Percentiles rank a stretch among this genome's conserved stretches.
phyloP scores from a whole-genome alignment of 495 filamentous ascomycete genomes.

The Entonaema liquescens region DNA sequence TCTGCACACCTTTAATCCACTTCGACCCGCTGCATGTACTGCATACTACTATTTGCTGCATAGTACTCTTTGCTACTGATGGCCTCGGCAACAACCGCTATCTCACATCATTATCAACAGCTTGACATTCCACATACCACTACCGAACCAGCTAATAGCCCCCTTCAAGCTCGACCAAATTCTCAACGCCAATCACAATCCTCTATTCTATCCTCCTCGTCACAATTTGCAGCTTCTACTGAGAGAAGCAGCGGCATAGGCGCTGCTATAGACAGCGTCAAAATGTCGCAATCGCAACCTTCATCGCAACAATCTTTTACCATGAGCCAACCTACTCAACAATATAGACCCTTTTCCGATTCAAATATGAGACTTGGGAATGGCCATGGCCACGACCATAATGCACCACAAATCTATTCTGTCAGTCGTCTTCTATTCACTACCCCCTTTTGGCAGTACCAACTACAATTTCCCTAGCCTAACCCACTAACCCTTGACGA shows the following conservation, averaged over 20 bases:
- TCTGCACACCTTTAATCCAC: neutral
- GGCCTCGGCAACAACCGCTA: slow-evolving; percentile 31
- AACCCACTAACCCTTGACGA: slow-evolving; percentile 29
- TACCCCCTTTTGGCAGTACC: neutral
- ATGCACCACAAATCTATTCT: slow-evolving; percentile 79
- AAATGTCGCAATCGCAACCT: slow-evolving; percentile 57
- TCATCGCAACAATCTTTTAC: slow-evolving; percentile 61
- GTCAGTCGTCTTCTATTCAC: slow-evolving; percentile 54
- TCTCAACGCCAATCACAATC: slow-evolving; percentile 27
- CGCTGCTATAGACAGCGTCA: slow-evolving; percentile 47
- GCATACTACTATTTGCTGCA: neutral
- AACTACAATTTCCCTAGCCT: slow-evolving; percentile 3
- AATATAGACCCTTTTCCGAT: slow-evolving; percentile 51
- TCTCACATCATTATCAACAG: slow-evolving; percentile 22
- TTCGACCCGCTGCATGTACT: neutral
- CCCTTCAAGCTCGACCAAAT: slow-evolving; percentile 1
- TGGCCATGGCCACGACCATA: slow-evolving; percentile 58
- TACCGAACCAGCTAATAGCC: slow-evolving; percentile 4
- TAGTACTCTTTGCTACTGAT: slow-evolving; percentile 12
- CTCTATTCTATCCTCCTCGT: slow-evolving; percentile 17
- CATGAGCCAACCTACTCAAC: slow-evolving; percentile 54
- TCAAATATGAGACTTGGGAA: slow-evolving; percentile 53
- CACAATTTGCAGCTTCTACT: slow-evolving; percentile 52
- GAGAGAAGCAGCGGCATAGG: slow-evolving; percentile 54
- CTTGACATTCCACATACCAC: slow-evolving; percentile 3